phyloP scores from a whole-genome alignment of 495 filamentous ascomycete genomes.

The Lasiosphaeriaceae sp. region DNA sequence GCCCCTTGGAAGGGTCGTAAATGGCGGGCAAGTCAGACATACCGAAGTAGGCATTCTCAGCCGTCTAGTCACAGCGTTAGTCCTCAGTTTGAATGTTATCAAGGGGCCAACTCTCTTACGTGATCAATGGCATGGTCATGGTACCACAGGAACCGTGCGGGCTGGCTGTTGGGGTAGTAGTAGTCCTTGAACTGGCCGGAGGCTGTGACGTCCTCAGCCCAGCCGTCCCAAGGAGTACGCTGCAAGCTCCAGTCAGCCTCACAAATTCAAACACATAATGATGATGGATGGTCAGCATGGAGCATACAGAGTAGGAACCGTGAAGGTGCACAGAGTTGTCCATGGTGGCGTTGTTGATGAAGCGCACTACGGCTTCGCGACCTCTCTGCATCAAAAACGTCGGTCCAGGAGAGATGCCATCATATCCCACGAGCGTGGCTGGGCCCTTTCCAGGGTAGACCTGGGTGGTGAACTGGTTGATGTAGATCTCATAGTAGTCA shows the following conservation, averaged over 20 bases:
- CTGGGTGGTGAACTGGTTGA: conserved; percentile 41
- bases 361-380: conserved; percentile 47
- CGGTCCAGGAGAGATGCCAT: conserved; percentile 52
- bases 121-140: conserved; percentile 49
- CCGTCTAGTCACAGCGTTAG: conserved; percentile 26
- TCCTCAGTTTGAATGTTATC: neutral
- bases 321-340: conserved; percentile 49
- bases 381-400: conserved; percentile 44
- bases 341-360: conserved; percentile 44
- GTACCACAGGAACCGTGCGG: conserved; percentile 53
- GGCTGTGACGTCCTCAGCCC: conserved; percentile 50
- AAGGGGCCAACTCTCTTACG: neutral
- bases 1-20: neutral
- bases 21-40: neutral
- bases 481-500: conserved; percentile 44
- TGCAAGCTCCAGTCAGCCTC: neutral
- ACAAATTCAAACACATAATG: neutral
- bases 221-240: conserved; percentile 44
- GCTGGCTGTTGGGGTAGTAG: conserved; percentile 54
- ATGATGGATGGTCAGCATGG: neutral
- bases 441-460: conserved; percentile 45
- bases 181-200: conserved; percentile 56
- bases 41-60: conserved; percentile 50
- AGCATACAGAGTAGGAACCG: conserved; percentile 41
- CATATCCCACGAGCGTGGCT: conserved; percentile 47